phyloP scores from a whole-genome alignment of 148 eudicot genomes.

The Vaccinium myrtillus region DNA sequence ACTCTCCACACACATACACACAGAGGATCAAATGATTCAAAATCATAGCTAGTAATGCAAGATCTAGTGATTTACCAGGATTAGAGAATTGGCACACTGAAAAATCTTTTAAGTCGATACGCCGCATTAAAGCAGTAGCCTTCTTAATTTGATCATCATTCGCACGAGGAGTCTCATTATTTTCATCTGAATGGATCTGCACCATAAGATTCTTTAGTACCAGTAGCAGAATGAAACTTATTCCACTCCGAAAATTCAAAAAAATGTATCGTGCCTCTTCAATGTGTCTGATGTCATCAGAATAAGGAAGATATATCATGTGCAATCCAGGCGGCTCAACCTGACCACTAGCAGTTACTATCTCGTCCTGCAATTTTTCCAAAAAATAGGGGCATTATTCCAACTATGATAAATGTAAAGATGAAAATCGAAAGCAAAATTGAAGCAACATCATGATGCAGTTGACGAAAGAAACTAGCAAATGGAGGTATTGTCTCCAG shows the following conservation, averaged over 20 bases:
- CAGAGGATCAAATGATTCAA: neutral
- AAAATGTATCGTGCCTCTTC: slow-evolving; percentile 60
- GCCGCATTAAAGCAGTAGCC: slow-evolving; percentile 67
- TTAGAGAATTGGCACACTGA: slow-evolving; percentile 93
- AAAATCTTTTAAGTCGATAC: slow-evolving; percentile 78
- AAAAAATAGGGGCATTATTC: neutral
- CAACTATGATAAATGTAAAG: slow-evolving; percentile 3
- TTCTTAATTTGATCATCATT: slow-evolving; percentile 70
- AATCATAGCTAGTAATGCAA: neutral
- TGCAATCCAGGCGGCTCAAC: slow-evolving; percentile 98
- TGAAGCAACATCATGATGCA: neutral
- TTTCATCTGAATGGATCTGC: slow-evolving; percentile 59
- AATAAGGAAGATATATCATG: slow-evolving; percentile 93
- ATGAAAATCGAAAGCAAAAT: slow-evolving; percentile 3
- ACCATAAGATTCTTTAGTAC: slow-evolving; percentile 18
- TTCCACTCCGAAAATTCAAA: neutral
- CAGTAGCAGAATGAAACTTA: slow-evolving; percentile 3
- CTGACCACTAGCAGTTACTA: slow-evolving; percentile 63
- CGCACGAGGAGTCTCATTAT: slow-evolving; percentile 47
- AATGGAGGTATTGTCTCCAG: neutral
- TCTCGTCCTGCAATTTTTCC: slow-evolving; percentile 67
- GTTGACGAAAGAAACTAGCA: neutral
- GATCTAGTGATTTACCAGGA: slow-evolving; percentile 57
- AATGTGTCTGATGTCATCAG: slow-evolving; percentile 82
- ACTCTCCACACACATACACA: neutral